Conservation (phyloP, 345 rosid species). For the Citrus maxima region DNA sequence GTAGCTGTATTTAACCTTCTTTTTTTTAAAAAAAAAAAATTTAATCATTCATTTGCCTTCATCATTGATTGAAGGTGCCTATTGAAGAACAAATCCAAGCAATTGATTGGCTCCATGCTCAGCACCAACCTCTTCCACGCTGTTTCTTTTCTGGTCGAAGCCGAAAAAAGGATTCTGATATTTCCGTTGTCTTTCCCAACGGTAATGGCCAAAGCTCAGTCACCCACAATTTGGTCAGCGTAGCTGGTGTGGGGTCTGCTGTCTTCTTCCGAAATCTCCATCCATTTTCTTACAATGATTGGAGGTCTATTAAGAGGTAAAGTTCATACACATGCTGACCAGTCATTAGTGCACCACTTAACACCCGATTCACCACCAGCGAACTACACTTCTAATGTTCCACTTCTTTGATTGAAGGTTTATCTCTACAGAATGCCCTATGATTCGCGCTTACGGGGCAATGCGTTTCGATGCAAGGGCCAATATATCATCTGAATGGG, state of each 20-base stretch:
- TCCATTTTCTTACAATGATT: conserved; percentile 72
- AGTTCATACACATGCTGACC: neutral
- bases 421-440: conserved; percentile 55
- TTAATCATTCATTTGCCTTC: too few species aligned
- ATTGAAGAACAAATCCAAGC: conserved; percentile 57
- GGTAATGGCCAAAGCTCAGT: conserved; percentile 32
- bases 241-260: conserved; percentile 84
- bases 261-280: conserved; percentile 58
- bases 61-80: conserved; percentile 44
- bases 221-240: conserved; percentile 41
- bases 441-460: conserved; percentile 90
- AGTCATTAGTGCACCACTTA: neutral
- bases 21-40: neutral
- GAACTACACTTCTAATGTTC: neutral
- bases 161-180: conserved; percentile 22
- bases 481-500: conserved; percentile 61
- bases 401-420: conserved; percentile 41
- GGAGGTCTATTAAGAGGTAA: conserved; percentile 82
- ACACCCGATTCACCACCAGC: neutral
- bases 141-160: conserved; percentile 73
- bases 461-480: conserved; percentile 76
- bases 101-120: conserved; percentile 83
- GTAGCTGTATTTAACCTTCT: neutral
- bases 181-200: conserved; percentile 26
- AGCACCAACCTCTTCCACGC: conserved; percentile 57